Conservation (phyloP, 202 grass and related monocot species). For the Setaria viridis region DNA sequence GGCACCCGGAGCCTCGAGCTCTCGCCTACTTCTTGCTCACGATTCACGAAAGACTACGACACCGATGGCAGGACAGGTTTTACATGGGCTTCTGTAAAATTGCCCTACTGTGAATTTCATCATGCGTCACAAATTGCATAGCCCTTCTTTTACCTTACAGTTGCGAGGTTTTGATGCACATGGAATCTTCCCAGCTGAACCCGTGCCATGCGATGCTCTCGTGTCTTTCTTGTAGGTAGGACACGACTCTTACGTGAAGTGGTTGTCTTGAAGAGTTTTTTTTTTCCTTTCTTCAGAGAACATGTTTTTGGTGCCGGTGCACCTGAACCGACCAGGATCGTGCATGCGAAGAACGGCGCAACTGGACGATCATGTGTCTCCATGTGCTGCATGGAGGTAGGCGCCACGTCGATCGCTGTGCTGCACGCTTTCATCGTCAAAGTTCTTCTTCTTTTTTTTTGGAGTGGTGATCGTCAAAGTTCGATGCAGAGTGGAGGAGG, state of each 20-base stretch:
- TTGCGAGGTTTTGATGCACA: background rate
- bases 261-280: background rate
- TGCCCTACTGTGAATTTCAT: background rate
- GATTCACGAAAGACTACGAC: background rate
- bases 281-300: background rate
- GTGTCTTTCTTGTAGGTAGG: background rate
- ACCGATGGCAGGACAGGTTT: background rate
- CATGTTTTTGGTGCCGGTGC: background rate
- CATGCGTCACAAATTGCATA: background rate
- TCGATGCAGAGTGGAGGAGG: background rate
- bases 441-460: too few species aligned
- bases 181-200: background rate
- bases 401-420: background rate
- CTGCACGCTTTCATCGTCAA: background rate
- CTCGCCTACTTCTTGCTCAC: background rate
- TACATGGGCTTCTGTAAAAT: background rate
- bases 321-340: background rate
- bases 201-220: background rate
- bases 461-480: background rate
- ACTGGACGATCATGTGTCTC: background rate
- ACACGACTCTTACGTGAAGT: background rate
- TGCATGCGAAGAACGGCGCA: background rate
- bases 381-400: background rate
- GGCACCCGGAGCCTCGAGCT: background rate
- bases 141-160: background rate